Evolutionary conservation across 2,329 filamentous ascomycete genomes (phyloP), one percentile per base, ranked within the genome.

Genomic region (Hypoxylon sp.): DNA sequence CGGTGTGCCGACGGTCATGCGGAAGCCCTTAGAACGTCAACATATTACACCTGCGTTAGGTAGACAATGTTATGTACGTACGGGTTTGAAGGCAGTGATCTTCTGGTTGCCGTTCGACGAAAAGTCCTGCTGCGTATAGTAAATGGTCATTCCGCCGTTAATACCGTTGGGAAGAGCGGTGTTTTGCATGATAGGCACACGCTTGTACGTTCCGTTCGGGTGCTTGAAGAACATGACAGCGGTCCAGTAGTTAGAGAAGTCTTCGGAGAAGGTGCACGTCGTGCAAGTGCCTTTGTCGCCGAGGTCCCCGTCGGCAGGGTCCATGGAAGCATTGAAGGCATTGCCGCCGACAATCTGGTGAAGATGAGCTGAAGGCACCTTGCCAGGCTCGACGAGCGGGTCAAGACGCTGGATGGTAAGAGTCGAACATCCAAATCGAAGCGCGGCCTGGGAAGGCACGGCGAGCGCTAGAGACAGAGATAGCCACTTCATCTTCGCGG

Each of bases 71-170:
- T 32, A 53, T 4, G 1, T 2, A 72, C 78, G 72, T 62, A 80
- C 79, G 13, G 80, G 78, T 63, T 79, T 80, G 74, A 84, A 84
- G 8, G 80, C 81, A 0, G 81, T 84, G 31, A 83, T 82, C 72
- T 82, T 81, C 48, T 75, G 67, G 74, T 77, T 74, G 19, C 73
- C 75, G 48, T 77, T 77, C 0, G 67, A 73, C 48, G 53, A 72
- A 65, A 77, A 76, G 67, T 76, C 76, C 46, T 77, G 74, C 56
- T 76, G 75, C 6, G 73, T 77, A 54, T 77, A 78, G 59, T 78
- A 78, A 27, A 78, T 69, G 10, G 75, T 78, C 76, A 78, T 77
- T 24, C 76, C 75, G 8, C 75, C 75, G 32, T 77, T 76, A 47
- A 76, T 71, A 10, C 72, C 72, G 44, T 70, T 56, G 2, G 75